Conservation (phyloP, 2,329 filamentous ascomycete species). For the Sporothrix globosa region DNA sequence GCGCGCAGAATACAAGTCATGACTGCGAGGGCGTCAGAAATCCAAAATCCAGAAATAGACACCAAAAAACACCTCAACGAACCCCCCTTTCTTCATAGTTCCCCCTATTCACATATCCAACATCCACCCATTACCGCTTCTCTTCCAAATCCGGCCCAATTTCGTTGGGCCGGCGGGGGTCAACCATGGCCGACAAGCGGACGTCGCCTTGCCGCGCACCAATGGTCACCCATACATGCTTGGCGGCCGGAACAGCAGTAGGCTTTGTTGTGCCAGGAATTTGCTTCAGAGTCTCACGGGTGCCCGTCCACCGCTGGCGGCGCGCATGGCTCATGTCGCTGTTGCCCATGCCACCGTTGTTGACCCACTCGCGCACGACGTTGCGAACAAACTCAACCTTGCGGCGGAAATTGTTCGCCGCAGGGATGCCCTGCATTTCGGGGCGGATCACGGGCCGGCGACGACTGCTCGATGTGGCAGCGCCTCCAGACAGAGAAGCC, state of each 20-base stretch:
- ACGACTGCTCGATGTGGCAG: constrained; percentile 46
- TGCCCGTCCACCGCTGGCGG: constrained; percentile 62
- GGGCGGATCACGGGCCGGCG: constrained; percentile 64
- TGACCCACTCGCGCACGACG: constrained; percentile 71
- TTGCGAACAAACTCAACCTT: constrained; percentile 74
- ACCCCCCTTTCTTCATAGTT: neutral
- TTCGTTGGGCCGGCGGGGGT: constrained; percentile 57
- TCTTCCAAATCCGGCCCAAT: constrained; percentile 60
- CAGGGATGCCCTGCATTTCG: constrained; percentile 65
- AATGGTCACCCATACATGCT: constrained; percentile 70
- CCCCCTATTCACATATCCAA: neutral
- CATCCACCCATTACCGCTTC: constrained; percentile 40
- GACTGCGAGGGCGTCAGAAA: constrained; percentile 20
- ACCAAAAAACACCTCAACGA: neutral
- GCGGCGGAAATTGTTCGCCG: constrained; percentile 71
- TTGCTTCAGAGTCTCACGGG: constrained; percentile 56
- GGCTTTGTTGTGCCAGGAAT: constrained; percentile 48
- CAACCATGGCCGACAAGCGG: constrained; percentile 58
- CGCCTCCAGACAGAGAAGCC: constrained; percentile 43
- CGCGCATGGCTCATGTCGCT: constrained; percentile 60
- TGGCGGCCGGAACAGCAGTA: constrained; percentile 45
- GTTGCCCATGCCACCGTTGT: constrained; percentile 70
- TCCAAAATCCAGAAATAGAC: constrained; percentile 3
- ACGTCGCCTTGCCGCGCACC: constrained; percentile 65
- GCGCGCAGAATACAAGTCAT: constrained; percentile 10